Evolutionary conservation across 495 filamentous ascomycete genomes (phyloP).

Genomic region (Filosporella fistucella): DNA sequence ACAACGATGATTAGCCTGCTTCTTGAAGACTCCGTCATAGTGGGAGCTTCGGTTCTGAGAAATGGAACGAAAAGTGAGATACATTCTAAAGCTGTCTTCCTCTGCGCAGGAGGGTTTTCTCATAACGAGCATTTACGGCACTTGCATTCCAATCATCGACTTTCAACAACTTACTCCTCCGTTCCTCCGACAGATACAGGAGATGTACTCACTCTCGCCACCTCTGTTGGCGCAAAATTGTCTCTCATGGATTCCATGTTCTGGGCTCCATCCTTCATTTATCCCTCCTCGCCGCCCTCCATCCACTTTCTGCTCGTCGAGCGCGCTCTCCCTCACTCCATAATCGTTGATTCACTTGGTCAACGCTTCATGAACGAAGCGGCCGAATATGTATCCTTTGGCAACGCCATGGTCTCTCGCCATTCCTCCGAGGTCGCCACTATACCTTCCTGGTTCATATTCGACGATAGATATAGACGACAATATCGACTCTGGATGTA

Average conservation of each 20-base stretch:
- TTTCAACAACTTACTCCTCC: neutral
- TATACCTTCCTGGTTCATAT: slow-evolving; percentile 20
- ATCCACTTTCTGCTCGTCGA: slow-evolving; percentile 12
- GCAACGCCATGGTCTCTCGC: slow-evolving; percentile 5
- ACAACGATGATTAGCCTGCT: slow-evolving; percentile 5
- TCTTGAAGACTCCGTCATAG: slow-evolving; percentile 1
- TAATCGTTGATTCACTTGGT: slow-evolving; percentile 24
- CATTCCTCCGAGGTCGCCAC: slow-evolving; percentile 9
- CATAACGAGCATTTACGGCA: neutral
- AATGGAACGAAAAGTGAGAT: slow-evolving; percentile 14
- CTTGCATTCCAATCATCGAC: neutral
- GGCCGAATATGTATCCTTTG: slow-evolving; percentile 14
- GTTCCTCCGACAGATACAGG: slow-evolving; percentile 2
- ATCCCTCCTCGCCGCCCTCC: neutral
- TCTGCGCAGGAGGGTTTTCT: slow-evolving; percentile 24
- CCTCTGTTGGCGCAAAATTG: neutral
- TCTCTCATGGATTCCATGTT: slow-evolving; percentile 7
- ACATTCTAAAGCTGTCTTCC: slow-evolving; percentile 19
- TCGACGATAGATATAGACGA: slow-evolving; percentile 21
- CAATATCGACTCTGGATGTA: slow-evolving; percentile 9
- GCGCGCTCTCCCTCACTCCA: slow-evolving; percentile 20
- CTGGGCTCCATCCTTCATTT: slow-evolving; percentile 5
- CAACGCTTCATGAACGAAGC: slow-evolving; percentile 27
- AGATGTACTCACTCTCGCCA: neutral
- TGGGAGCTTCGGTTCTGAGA: slow-evolving; percentile 10